Evolutionary conservation across 164 flowering plant genomes (phyloP).

Genomic region (Sextonia rubra): DNA sequence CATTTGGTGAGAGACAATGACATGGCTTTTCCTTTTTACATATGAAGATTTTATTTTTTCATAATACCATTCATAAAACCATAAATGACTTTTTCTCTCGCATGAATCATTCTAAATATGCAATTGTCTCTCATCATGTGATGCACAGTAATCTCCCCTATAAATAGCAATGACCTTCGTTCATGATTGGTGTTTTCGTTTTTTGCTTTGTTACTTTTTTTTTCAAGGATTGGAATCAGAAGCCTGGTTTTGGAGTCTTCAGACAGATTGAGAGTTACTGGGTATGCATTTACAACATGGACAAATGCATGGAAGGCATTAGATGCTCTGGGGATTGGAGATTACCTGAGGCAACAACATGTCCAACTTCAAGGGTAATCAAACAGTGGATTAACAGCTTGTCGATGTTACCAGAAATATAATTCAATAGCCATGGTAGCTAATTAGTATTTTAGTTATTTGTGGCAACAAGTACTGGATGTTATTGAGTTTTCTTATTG

Average conservation of each 20-base stretch:
- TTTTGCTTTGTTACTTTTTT: too few species aligned
- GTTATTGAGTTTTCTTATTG: background rate
- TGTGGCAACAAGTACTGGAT: background rate
- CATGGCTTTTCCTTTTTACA: too few species aligned
- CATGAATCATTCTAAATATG: too few species aligned
- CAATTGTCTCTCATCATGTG: too few species aligned
- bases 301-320: constrained; percentile 52
- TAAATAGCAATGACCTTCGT: background rate
- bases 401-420: too few species aligned
- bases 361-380: constrained; percentile 25
- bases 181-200: background rate
- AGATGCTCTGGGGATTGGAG: constrained; percentile 43
- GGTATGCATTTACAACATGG: constrained; percentile 40
- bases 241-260: constrained; percentile 48
- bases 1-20: too few species aligned
- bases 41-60: too few species aligned
- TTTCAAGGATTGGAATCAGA: constrained; percentile 28
- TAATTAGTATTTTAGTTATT: too few species aligned
- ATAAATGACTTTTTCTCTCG: too few species aligned
- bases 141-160: too few species aligned
- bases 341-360: constrained; percentile 28
- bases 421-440: background rate
- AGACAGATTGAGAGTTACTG: constrained; percentile 31
- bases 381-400: background rate
- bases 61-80: too few species aligned